A percentile compares a stretch with the other conserved stretches of the same genome.
These are phyloP conservation scores for Oryza coarctata DNA, from an alignment of 176 grass and related monocot genomes.

Conservation along the genomic window DNA sequence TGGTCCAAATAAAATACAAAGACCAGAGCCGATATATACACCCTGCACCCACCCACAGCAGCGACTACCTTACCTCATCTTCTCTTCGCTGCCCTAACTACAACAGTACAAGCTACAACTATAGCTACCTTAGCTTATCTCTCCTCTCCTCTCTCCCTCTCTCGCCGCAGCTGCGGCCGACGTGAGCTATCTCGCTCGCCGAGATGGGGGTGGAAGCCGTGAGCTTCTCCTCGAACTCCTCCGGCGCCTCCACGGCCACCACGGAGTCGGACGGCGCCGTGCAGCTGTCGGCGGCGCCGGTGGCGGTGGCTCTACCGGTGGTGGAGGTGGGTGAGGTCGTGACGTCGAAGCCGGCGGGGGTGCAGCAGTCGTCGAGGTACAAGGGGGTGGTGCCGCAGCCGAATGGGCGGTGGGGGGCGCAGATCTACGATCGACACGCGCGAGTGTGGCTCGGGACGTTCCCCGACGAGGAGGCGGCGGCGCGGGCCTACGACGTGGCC, in stretches of 20 bases:
- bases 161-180: too few relatives aligned
- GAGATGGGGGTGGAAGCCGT: constrained; percentile 43
- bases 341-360: constrained; percentile 26
- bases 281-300: neutral
- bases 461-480: constrained; percentile 52
- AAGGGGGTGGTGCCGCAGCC: constrained; percentile 99
- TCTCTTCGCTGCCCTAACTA: neutral
- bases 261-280: constrained; percentile 28
- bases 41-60: neutral
- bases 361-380: constrained; percentile 62
- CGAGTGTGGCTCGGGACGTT: constrained; percentile 99
- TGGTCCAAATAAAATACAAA: neutral
- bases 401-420: constrained; percentile 95
- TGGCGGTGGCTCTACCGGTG: neutral
- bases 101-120: neutral
- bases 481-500: constrained; percentile 84
- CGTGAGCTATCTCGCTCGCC: neutral
- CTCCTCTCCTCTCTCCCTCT: too few relatives aligned
- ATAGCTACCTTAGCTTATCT: neutral
- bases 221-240: constrained; percentile 23
- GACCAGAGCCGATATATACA: neutral
- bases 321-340: constrained; percentile 4
- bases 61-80: neutral
- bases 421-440: constrained; percentile 97
- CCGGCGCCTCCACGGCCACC: constrained; percentile 47